These are phyloP conservation scores for Mariannaea sp. DNA, from an alignment of 2,329 filamentous ascomycete species.

Conservation along the genomic window DNA sequence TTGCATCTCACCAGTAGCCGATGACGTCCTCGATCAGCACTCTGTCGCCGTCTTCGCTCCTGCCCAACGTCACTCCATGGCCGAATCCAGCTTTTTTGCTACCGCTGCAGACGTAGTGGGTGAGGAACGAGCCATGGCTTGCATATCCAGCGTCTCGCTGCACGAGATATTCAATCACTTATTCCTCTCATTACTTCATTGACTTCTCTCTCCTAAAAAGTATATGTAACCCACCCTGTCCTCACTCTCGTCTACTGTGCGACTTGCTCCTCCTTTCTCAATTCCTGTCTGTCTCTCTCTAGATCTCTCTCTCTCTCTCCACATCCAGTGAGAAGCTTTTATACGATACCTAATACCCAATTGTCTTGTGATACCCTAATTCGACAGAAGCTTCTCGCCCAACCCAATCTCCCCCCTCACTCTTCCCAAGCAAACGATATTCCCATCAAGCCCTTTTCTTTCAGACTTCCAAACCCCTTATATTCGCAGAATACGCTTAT, in stretches of 20 bases:
- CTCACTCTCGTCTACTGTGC: neutral
- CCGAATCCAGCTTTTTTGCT: conserved; percentile 19
- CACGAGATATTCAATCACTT: neutral
- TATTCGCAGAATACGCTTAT: conserved; percentile 11
- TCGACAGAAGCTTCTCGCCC: conserved; percentile 8
- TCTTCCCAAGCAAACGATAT: neutral
- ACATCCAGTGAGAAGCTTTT: conserved; percentile 13
- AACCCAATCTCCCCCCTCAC: too few relatives aligned
- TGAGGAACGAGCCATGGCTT: neutral
- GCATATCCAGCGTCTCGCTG: neutral
- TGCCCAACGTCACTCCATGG: conserved; percentile 42
- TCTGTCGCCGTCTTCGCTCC: conserved; percentile 30
- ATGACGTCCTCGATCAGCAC: conserved; percentile 44
- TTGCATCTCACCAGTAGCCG: conserved; percentile 26
- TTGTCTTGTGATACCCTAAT: conserved; percentile 40
- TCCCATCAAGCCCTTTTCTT: neutral
- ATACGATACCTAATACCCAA: conserved; percentile 32
- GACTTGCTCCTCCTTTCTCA: conserved; percentile 6
- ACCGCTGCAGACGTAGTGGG: neutral
- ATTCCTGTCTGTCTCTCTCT: conserved; percentile 23
- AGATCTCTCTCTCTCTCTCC: too few relatives aligned
- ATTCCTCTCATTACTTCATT: neutral
- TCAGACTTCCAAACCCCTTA: conserved; percentile 1
- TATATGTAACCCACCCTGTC: conserved; percentile 36
- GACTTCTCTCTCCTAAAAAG: conserved; percentile 4